A percentile compares a stretch with the other conserved stretches of the same genome.
Conservation (phyloP, 345 rosid genomes). For the Eucalyptus coolabah region DNA sequence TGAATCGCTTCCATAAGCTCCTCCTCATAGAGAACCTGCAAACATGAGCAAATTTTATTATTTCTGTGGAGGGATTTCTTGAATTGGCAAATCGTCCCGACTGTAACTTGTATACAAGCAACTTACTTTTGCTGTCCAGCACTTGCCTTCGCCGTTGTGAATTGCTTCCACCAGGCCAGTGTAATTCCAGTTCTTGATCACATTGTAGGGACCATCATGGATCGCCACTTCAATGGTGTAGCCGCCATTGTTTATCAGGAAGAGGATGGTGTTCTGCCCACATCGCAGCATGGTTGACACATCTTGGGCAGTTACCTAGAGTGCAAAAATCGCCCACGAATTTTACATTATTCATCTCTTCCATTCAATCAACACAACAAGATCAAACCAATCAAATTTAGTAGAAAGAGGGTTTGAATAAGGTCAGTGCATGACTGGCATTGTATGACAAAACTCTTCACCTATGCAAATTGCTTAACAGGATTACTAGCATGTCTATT, state of each 20-base stretch:
- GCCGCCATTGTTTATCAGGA: slow-evolving; percentile 74
- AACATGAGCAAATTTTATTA: neutral
- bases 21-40: slow-evolving; percentile 51
- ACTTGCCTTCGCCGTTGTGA: slow-evolving; percentile 32
- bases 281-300: slow-evolving; percentile 61
- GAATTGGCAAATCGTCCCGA: neutral
- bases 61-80: neutral
- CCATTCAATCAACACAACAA: neutral
- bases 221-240: slow-evolving; percentile 79
- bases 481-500: slow-evolving; percentile 40
- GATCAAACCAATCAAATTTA: neutral
- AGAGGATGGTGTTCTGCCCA: slow-evolving; percentile 52
- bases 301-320: slow-evolving; percentile 67
- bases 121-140: slow-evolving; percentile 75
- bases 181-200: slow-evolving; percentile 87
- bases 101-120: too few species aligned
- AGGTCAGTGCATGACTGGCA: neutral
- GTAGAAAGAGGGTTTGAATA: neutral
- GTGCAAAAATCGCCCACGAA: neutral
- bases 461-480: neutral
- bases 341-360: neutral
- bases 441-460: neutral
- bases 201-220: slow-evolving; percentile 80
- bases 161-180: slow-evolving; percentile 29
- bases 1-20: slow-evolving; percentile 47